Percentiles rank a stretch among this genome's conserved stretches.
Evolutionary conservation across 2,329 filamentous ascomycete species (phyloP).

Genomic region (Calonectria ilicicola): DNA sequence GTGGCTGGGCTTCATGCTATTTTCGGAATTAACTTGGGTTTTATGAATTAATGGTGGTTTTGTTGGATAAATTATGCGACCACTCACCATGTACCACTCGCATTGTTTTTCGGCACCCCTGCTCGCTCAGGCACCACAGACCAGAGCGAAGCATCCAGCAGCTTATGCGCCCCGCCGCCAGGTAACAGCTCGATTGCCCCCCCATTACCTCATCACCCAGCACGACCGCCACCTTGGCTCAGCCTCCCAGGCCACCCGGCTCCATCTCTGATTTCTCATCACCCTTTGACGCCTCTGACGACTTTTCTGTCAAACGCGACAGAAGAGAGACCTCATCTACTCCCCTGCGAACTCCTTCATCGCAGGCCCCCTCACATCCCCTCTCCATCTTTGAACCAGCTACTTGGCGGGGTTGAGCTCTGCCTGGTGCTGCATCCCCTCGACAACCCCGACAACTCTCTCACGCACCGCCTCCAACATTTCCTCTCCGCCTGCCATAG

Average conservation of each 20-base stretch:
- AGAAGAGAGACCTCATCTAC: slow-evolving; percentile 3
- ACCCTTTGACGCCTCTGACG: slow-evolving; percentile 20
- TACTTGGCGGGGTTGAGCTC: slow-evolving; percentile 52
- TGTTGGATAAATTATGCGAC: too few species aligned
- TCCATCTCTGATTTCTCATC: slow-evolving; percentile 23
- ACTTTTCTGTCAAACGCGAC: slow-evolving; percentile 4
- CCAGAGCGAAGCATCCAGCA: slow-evolving; percentile 18
- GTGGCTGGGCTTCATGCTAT: too few species aligned
- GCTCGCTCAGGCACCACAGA: slow-evolving; percentile 6
- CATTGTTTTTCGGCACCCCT: background rate
- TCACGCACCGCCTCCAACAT: slow-evolving; percentile 47
- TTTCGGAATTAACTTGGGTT: too few species aligned
- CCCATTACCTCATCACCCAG: slow-evolving; percentile 46
- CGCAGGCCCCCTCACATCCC: slow-evolving; percentile 25
- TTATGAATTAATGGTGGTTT: too few species aligned
- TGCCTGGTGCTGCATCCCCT: slow-evolving; percentile 49
- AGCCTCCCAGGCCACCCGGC: slow-evolving; percentile 26
- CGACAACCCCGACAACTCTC: slow-evolving; percentile 31
- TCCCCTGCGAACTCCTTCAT: slow-evolving; percentile 29
- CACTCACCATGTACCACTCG: background rate
- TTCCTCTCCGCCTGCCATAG: slow-evolving; percentile 47
- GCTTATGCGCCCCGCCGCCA: slow-evolving; percentile 33
- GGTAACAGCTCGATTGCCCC: slow-evolving; percentile 25
- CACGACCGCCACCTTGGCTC: slow-evolving; percentile 31
- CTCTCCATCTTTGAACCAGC: slow-evolving; percentile 26